Percentiles rank a stretch among this genome's conserved stretches.
Conservation (phyloP, 129 eudicot genomes). For the Flaveria robusta region DNA sequence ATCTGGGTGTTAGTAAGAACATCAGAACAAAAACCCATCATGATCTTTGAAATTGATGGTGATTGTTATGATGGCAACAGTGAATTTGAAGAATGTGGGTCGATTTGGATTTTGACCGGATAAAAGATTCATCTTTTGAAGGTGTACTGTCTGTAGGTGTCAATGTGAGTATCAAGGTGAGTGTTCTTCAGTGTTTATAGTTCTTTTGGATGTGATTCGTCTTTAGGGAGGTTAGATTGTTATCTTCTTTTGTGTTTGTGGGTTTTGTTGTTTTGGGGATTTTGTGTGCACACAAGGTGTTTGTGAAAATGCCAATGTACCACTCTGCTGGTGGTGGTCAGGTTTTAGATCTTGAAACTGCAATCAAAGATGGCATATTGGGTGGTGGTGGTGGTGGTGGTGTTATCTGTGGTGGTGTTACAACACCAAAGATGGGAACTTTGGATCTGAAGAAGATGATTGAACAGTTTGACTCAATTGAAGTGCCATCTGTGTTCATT, state of each 20-base stretch:
- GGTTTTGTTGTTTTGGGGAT: neutral
- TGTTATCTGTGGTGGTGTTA: neutral
- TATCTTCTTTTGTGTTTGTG: no score
- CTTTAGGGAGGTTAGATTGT: no score
- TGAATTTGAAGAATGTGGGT: slow-evolving; percentile 5
- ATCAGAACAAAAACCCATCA: neutral
- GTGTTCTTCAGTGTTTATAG: no score
- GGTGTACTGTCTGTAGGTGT: no score
- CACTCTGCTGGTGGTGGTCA: neutral
- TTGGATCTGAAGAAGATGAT: no score
- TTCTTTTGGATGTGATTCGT: no score
- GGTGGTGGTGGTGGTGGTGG: neutral
- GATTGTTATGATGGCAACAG: neutral
- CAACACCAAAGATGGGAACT: no score
- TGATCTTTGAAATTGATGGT: neutral
- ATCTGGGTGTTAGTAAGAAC: neutral
- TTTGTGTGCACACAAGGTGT: neutral
- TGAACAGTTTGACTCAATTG: neutral
- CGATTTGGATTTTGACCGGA: neutral
- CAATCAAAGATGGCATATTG: neutral
- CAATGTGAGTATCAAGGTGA: neutral
- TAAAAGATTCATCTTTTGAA: neutral
- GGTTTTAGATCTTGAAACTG: neutral
- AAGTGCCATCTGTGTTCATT: neutral
- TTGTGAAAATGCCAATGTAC: slow-evolving; percentile 8